A percentile compares a stretch with the other conserved stretches of the same genome.
Conservation (phyloP, 768 basidiomycete genomes). For the Lactarius psammicola region DNA sequence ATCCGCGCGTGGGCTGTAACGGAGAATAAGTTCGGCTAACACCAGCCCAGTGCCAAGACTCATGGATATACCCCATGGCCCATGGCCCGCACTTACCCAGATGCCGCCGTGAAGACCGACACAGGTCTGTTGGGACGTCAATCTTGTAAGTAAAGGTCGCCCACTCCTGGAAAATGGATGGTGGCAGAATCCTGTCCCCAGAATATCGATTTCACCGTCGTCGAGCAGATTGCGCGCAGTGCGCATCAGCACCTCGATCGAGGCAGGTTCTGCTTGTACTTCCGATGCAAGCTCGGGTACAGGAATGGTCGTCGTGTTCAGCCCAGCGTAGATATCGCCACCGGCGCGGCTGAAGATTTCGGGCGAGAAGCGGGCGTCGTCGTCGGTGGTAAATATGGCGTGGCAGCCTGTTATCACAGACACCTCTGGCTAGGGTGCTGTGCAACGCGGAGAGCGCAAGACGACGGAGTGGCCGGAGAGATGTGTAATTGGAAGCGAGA, state of each 20-base stretch:
- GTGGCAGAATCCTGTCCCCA: slow-evolving; percentile 37
- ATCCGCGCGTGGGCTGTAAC: slow-evolving; percentile 34
- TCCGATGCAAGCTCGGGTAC: slow-evolving; percentile 33
- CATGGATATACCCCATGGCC: slow-evolving; percentile 41
- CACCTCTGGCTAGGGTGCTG: not conserved
- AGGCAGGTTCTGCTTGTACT: slow-evolving; percentile 16
- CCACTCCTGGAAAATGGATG: slow-evolving; percentile 37
- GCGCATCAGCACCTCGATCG: slow-evolving; percentile 21
- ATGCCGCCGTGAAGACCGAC: slow-evolving; percentile 31
- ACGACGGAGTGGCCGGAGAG: slow-evolving; percentile 36
- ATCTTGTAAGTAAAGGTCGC: slow-evolving; percentile 35
- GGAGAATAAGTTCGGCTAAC: slow-evolving; percentile 35
- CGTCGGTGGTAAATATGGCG: slow-evolving; percentile 36
- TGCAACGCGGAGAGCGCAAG: slow-evolving; percentile 33
- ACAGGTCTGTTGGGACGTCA: slow-evolving; percentile 34
- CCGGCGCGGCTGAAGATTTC: slow-evolving; percentile 36
- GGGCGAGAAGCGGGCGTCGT: slow-evolving; percentile 33
- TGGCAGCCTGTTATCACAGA: slow-evolving; percentile 30
- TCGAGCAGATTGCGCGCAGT: slow-evolving; percentile 27
- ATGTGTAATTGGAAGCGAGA: slow-evolving; percentile 33
- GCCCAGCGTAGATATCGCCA: slow-evolving; percentile 38
- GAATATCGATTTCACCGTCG: slow-evolving; percentile 31
- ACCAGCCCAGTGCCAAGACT: slow-evolving; percentile 37
- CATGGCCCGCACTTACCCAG: slow-evolving; percentile 39
- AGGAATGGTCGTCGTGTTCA: slow-evolving; percentile 32